Conservation (phyloP, 176 grass and related monocot genomes). For the Eragrostis curvula region DNA sequence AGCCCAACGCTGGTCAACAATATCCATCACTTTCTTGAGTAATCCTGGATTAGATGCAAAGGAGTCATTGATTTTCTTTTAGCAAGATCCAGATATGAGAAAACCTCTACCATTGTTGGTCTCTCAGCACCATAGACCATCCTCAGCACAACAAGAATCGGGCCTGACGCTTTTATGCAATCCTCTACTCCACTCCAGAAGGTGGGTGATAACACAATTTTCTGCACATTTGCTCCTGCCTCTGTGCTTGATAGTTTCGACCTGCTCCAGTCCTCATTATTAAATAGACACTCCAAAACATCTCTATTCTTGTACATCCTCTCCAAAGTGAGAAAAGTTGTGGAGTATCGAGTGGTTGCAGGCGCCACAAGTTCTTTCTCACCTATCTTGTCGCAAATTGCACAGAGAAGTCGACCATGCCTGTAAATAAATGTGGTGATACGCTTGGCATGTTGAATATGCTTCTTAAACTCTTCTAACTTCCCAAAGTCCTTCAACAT, state of each 20-base stretch:
- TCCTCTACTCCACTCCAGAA: slow-evolving; percentile 23
- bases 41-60: neutral
- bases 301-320: slow-evolving; percentile 14
- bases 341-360: neutral
- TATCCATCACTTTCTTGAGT: slow-evolving; percentile 7
- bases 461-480: neutral
- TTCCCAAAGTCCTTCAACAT: slow-evolving; percentile 13
- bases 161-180: slow-evolving; percentile 22
- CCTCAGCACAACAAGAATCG: slow-evolving; percentile 10
- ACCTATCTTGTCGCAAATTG: slow-evolving; percentile 3
- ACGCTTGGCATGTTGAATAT: slow-evolving; percentile 14
- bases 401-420: neutral
- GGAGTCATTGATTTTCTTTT: slow-evolving; percentile 8
- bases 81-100: slow-evolving; percentile 10
- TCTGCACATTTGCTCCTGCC: neutral
- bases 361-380: neutral
- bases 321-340: neutral
- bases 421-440: slow-evolving; percentile 17
- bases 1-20: neutral
- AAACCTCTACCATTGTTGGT: slow-evolving; percentile 8
- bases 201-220: neutral
- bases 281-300: slow-evolving; percentile 1
- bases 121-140: slow-evolving; percentile 18
- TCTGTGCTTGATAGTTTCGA: slow-evolving; percentile 2
- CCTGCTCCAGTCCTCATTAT: slow-evolving; percentile 10